Base-by-base conservation (phyloP, 179 eudicot species). In the Amaranthus tricolor region DNA sequence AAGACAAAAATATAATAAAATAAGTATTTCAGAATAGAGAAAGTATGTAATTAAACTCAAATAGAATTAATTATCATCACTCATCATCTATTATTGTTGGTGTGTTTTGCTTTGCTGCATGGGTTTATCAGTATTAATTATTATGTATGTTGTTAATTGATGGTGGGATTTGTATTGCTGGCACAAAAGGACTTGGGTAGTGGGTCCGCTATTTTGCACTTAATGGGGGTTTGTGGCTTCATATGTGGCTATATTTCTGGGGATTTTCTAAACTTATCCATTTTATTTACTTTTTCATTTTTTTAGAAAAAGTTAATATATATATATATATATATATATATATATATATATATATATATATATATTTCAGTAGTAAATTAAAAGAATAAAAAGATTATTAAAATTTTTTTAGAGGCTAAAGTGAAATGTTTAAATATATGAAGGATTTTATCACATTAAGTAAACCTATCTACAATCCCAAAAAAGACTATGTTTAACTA, bases 221-320 rank as follows among this genome's bases (percentile, higher is more conserved):
- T 58, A 76, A 68, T 43, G 9, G 49, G 7, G 58, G 13, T 51
- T 77, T 21, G 49, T 62, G 75, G 75, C 75, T 54, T 63, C 48
- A 63, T 63, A 20, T 71, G 56, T 77, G 80, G 65, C 79, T 21
- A 44, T 7, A 13, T 52, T 45, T 54, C 62, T 60, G 79, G 64
- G 15, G 60, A 14, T 5, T 75, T 40, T 31, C 45, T 11, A 62
- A 52, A 17, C 31, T 47, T 65, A 14, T n/a, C 51, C n/a, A 21
- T 47, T 45, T n/a, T 10, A 24, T 65, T n/a, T n/a, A n/a, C n/a
- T n/a, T n/a, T 45, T 45, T 65, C 68, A 65, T 24, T 65, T n/a
- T 65, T 65, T 65, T 6, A 65, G 14, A 9, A 4, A 9, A 16
- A 7, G 7, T 45, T 65, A 43, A 5, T n/a, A 47, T n/a, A 17